These are phyloP conservation scores for Fusarium tricinctum DNA, from an alignment of 2,329 filamentous ascomycete genomes.

Conservation along the genomic window DNA sequence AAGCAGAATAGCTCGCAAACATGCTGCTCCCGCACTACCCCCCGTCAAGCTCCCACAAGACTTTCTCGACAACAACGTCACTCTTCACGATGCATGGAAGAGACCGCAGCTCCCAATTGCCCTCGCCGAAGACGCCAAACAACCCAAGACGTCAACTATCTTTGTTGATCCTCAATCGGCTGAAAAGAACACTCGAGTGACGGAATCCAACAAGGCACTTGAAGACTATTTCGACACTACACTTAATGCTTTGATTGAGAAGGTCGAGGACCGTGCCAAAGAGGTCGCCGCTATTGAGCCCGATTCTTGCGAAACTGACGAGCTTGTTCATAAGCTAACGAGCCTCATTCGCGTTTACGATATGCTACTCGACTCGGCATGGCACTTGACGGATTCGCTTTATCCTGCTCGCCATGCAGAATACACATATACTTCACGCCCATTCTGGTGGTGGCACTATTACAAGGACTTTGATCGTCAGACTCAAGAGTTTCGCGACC, in stretches of 20 bases:
- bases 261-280: slow-evolving; percentile 33
- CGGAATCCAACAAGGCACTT: slow-evolving; percentile 47
- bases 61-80: slow-evolving; percentile 69
- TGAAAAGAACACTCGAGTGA: slow-evolving; percentile 41
- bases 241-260: slow-evolving; percentile 41
- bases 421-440: slow-evolving; percentile 54
- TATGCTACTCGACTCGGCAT: slow-evolving; percentile 57
- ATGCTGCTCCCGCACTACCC: slow-evolving; percentile 60
- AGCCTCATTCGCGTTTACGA: slow-evolving; percentile 49
- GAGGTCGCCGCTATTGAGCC: slow-evolving; percentile 23
- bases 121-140: slow-evolving; percentile 52
- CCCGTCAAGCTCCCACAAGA: slow-evolving; percentile 67
- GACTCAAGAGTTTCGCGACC: slow-evolving; percentile 50
- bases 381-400: slow-evolving; percentile 54
- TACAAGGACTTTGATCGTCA: slow-evolving; percentile 54
- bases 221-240: slow-evolving; percentile 53
- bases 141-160: slow-evolving; percentile 52
- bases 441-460: slow-evolving; percentile 60
- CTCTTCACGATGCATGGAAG: slow-evolving; percentile 42
- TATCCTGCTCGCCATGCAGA: slow-evolving; percentile 54
- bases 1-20: slow-evolving; percentile 52
- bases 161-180: slow-evolving; percentile 45
- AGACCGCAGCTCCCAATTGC: slow-evolving; percentile 52
- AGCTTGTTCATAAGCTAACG: slow-evolving; percentile 39
- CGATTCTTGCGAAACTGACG: slow-evolving; percentile 15